These are phyloP conservation scores for Leishmania tropica DNA, from an alignment of 208 protist species.

Conservation along the genomic window DNA sequence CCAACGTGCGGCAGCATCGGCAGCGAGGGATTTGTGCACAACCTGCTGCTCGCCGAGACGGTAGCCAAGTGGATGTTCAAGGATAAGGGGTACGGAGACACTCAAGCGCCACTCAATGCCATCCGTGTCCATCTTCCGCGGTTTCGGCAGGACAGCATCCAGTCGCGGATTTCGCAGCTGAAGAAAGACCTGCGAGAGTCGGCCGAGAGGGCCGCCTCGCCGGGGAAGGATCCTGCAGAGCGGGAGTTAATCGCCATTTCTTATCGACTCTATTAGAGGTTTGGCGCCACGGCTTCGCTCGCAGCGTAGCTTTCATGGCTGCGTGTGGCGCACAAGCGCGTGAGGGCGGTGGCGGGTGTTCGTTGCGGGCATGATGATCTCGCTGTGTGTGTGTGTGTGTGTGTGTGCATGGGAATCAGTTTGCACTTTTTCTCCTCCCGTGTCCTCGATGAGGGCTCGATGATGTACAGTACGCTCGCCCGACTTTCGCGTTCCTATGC, in stretches of 20 bases:
- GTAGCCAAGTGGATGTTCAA: conserved; percentile 93
- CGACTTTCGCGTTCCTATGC: background rate
- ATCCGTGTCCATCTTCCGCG: conserved; percentile 83
- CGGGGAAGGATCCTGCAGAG: conserved; percentile 12
- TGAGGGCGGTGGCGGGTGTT: background rate
- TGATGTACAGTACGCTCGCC: conserved; percentile 1
- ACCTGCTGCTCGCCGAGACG: conserved; percentile 76
- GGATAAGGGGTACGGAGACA: conserved; percentile 77
- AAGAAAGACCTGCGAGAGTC: conserved; percentile 44
- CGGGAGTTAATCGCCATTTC: conserved; percentile 60
- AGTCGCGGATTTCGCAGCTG: conserved; percentile 45
- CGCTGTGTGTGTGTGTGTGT: background rate
- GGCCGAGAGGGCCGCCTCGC: conserved; percentile 1
- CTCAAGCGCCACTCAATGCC: conserved; percentile 70
- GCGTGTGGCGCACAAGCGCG: background rate
- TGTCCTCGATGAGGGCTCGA: background rate
- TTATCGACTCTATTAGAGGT: conserved; percentile 67
- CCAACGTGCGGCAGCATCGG: conserved; percentile 85
- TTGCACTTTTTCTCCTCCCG: background rate
- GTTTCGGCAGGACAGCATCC: conserved; percentile 61
- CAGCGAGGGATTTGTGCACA: conserved; percentile 88
- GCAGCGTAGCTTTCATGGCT: background rate
- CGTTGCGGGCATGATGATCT: background rate
- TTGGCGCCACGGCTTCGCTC: background rate
- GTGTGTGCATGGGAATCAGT: background rate